These are phyloP conservation scores for Cymbidium sinense DNA, from an alignment of 106 monocot genomes.

Conservation along the genomic window DNA sequence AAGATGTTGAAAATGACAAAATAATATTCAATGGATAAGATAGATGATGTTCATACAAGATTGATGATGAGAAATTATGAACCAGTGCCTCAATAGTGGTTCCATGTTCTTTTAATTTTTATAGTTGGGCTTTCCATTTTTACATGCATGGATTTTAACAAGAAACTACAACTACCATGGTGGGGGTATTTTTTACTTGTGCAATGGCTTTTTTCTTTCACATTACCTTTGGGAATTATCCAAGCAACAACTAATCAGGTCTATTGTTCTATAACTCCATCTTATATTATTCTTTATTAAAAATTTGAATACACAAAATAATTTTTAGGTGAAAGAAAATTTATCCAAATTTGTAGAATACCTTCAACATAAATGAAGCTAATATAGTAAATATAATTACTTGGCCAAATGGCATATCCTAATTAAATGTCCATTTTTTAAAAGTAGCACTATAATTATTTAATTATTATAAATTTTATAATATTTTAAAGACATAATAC, in stretches of 20 bases:
- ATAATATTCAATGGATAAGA: too few species aligned
- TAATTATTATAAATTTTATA: not conserved
- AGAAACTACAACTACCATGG: slow-evolving; percentile 34
- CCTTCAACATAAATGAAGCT: too few species aligned
- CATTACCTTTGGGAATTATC: slow-evolving; percentile 61
- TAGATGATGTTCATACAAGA: slow-evolving; percentile 36
- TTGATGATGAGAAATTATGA: slow-evolving; percentile 44
- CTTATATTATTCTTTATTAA: too few species aligned
- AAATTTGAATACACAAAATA: too few species aligned
- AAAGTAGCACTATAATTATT: too few species aligned
- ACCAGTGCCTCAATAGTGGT: slow-evolving; percentile 58
- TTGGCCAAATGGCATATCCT: too few species aligned
- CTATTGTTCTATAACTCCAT: not conserved
- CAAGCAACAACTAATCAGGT: slow-evolving; percentile 60
- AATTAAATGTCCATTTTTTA: too few species aligned
- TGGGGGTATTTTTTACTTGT: slow-evolving; percentile 50
- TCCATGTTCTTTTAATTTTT: slow-evolving; percentile 22
- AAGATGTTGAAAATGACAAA: slow-evolving; percentile 1
- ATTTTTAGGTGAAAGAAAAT: too few species aligned
- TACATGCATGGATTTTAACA: slow-evolving; percentile 12
- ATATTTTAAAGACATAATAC: not conserved
- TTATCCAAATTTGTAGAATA: too few species aligned
- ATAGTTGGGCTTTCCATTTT: slow-evolving; percentile 36
- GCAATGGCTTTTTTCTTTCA: slow-evolving; percentile 41
- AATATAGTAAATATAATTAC: too few species aligned